Evolutionary conservation across 1,284 basidiomycete species (phyloP), one percentile per base, ranked within the genome.

Genomic region (Pyrrhoderma noxium): DNA sequence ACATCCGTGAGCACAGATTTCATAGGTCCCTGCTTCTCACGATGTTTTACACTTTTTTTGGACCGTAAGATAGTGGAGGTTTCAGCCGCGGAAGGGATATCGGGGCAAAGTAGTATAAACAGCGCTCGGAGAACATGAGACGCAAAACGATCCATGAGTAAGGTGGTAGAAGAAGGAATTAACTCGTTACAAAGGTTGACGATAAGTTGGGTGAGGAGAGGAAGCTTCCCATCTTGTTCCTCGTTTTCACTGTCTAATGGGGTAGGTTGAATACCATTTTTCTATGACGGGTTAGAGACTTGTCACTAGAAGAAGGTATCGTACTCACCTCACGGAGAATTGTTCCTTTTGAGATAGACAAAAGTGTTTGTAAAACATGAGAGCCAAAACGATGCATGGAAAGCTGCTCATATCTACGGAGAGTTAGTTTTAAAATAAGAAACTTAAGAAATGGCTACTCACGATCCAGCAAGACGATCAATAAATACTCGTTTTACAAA

Each of bases 361-460:
- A 75, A 57, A 94, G 70, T 0, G 92, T 95, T 65, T 96, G 93
- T 58, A 86, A 85, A 8, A 95, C 93, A 76, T 96, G 93, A 21
- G 90, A 93, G 14, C 87, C 90, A 68, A 93, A 93, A 19, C 93
- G 79, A 62, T 96, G 89, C 60, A 74, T 79, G 35, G 81, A 71
- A 14, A 95, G 73, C 39, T 72, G 64, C 56, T 80, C 80, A 58
- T 82, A 89, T 14, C 87, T 89, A 52, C 8, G 11, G 49, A 39
- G 57, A 41, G 43, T 23, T 49, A 56, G 5, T 39, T 49, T 35
- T 23, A 43, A 22, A 3, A 42, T 27, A 43, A 19, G 41, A 18
- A 13, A 9, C 7, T 31, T 31, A 31, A 41, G 7, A 53, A 14
- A 27, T n/a, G 14, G 50, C 25, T 40, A 82, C 86, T 80, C 69